Conservation (phyloP, 1,284 basidiomycete genomes). For the Malassezia sp. region DNA sequence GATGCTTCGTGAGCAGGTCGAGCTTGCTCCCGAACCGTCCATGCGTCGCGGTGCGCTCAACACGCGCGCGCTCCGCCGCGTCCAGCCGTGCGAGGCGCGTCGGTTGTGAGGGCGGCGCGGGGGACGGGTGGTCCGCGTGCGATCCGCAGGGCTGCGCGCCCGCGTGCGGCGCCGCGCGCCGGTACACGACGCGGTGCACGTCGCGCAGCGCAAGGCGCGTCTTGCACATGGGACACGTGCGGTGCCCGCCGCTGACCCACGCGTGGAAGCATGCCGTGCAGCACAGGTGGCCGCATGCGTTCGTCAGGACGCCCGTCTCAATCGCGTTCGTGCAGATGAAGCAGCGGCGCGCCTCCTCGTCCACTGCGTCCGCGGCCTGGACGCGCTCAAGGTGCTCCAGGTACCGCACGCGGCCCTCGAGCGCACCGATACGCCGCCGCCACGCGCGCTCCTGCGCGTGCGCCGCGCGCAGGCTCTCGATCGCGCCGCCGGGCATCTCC, state of each 20-base stretch:
- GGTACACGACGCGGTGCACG: conserved; percentile 36
- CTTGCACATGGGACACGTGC: conserved; percentile 36
- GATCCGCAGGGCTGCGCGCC: background rate
- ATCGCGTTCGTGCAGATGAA: conserved; percentile 38
- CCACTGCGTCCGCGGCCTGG: conserved; percentile 19
- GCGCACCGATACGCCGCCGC: conserved; percentile 21
- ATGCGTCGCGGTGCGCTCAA: conserved; percentile 18
- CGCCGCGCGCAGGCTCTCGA: conserved; percentile 14
- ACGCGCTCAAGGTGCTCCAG: conserved; percentile 28
- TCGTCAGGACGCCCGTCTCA: conserved; percentile 30
- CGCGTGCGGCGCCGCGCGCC: background rate
- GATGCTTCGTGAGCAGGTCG: conserved; percentile 32
- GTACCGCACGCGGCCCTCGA: conserved; percentile 30
- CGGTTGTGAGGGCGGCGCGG: conserved; percentile 2
- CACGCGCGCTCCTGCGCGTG: conserved; percentile 22
- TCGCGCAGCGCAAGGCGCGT: conserved; percentile 27
- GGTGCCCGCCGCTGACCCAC: conserved; percentile 27
- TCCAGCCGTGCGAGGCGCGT: conserved; percentile 25
- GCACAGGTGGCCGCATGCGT: conserved; percentile 35
- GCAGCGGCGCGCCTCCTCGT: conserved; percentile 25
- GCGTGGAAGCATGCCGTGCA: conserved; percentile 40
- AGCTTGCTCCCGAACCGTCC: conserved; percentile 39
- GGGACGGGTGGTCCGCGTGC: background rate
- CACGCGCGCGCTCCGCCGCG: conserved; percentile 12
- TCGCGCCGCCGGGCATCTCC: conserved; percentile 17